Evolutionary conservation across 1,284 basidiomycete species (phyloP).

Genomic region (Takashimella tepidaria): DNA sequence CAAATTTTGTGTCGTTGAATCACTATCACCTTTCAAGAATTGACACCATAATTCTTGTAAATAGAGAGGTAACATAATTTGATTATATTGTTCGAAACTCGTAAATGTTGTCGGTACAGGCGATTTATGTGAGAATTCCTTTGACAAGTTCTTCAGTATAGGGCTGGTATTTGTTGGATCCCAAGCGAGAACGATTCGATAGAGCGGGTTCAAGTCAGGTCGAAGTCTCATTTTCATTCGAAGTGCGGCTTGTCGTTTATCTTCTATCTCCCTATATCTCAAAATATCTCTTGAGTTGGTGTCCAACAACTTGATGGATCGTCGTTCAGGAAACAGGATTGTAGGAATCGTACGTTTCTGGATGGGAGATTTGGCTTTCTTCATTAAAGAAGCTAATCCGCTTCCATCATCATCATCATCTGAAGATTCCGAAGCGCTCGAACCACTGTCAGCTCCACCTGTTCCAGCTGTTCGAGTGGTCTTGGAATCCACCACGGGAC

Average conservation of each 20-base stretch:
- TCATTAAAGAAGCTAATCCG: constrained; percentile 60
- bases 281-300: constrained; percentile 48
- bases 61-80: constrained; percentile 79
- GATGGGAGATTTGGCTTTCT: constrained; percentile 58
- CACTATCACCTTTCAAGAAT: constrained; percentile 69
- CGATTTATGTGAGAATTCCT: constrained; percentile 53
- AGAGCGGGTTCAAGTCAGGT: constrained; percentile 75
- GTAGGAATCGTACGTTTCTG: constrained; percentile 48
- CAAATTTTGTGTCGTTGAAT: constrained; percentile 55
- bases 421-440: constrained; percentile 40
- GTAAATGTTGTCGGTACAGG: constrained; percentile 65
- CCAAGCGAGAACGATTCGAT: constrained; percentile 81
- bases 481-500: constrained; percentile 14
- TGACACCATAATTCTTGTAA: constrained; percentile 91
- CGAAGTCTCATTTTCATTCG: constrained; percentile 65
- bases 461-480: constrained; percentile 7
- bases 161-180: constrained; percentile 58
- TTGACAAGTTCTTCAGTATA: constrained; percentile 12
- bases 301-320: constrained; percentile 62
- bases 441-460: constrained; percentile 26
- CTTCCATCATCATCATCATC: constrained; percentile 56
- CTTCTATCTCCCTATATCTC: constrained; percentile 31
- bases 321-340: constrained; percentile 50
- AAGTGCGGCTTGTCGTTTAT: constrained; percentile 59
- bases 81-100: constrained; percentile 64